Base-by-base conservation (phyloP, 441 rosid genomes). In the Syzygium syzygioides region DNA sequence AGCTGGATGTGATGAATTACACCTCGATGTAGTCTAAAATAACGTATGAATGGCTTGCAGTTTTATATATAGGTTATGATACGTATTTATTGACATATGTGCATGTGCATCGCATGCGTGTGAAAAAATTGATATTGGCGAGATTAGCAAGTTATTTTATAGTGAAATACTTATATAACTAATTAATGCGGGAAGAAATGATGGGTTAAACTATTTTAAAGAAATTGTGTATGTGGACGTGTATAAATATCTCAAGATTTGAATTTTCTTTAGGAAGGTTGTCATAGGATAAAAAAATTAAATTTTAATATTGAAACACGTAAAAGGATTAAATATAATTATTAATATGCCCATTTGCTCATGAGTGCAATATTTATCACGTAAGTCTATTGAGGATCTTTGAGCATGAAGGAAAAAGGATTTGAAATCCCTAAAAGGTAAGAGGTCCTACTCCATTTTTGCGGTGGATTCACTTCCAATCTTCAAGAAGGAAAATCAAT, bases 101-200 rank as follows among this genome's bases (percentile, higher is more conserved):
- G 5, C 83, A 37, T 0, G 14, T 4, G 10, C 2, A 4, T 37
- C 1, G 0, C 2, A 2, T 71, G 50, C 50, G 13, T 71, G 50
- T 13, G 48, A 8, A 37, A 37, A 68, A 34, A 5, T 20, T 71
- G 80, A 37, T 34, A 20, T 6, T 6, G 25, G 48, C 15, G 6
- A 71, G 80, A 37, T 37, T 5, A 6, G 52, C 52, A 37, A 20
- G 25, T 10, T 37, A 37, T 71, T 2, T 20, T 71, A 5, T 37
- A 3, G 12, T 37, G 17, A 20, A 20, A 11, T 37, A 37, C 14
- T 37, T 20, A 37, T 37, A 11, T 37, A 71, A 37, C 9, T 71
- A 37, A 37, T 41, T 71, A 71, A 7, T 12, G 15, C 37, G 26
- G n/a, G 20, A 71, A 71, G 26, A 68, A 37, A 71, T 37, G 11